Evolutionary conservation across 768 basidiomycete species (phyloP).

Genomic region (Pholiota conissans): DNA sequence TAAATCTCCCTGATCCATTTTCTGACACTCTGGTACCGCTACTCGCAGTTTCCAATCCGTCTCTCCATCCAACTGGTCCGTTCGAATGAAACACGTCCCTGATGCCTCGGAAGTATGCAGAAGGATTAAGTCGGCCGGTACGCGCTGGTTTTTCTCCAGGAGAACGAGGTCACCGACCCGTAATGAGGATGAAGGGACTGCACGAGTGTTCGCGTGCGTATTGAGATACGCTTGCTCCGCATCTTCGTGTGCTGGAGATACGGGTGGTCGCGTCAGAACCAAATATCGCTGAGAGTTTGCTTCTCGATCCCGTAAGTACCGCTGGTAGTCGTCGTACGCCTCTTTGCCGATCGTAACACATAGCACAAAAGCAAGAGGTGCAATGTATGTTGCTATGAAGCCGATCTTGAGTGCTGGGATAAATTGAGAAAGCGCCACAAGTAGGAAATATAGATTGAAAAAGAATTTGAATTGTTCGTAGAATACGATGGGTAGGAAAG

Average conservation of each 20-base stretch:
- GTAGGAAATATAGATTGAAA: constrained; percentile 97
- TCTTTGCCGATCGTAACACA: constrained; percentile 98
- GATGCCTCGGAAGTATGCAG: constrained; percentile 85
- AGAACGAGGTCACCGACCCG: constrained; percentile 89
- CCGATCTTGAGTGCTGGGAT: constrained; percentile 95
- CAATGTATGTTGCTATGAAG: constrained; percentile 94
- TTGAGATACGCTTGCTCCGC: constrained; percentile 43
- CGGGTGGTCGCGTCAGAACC: constrained; percentile 60
- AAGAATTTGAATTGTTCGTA: constrained; percentile 99
- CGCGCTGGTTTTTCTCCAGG: constrained; percentile 95
- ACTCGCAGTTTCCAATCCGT: constrained; percentile 98
- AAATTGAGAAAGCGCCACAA: constrained; percentile 96
- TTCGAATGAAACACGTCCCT: constrained; percentile 96
- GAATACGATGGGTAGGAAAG: constrained; percentile 96
- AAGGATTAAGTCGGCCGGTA: constrained; percentile 92
- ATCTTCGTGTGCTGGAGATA: constrained; percentile 31
- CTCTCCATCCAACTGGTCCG: constrained; percentile 97
- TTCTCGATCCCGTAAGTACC: constrained; percentile 87
- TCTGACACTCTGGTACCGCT: constrained; percentile 83
- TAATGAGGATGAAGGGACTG: constrained; percentile 84
- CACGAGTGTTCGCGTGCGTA: constrained; percentile 58
- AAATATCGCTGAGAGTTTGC: constrained; percentile 94
- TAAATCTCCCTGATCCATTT: constrained; percentile 50
- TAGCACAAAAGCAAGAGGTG: constrained; percentile 94
- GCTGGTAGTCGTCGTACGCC: constrained; percentile 97